Evolutionary conservation across 2,329 filamentous ascomycete species (phyloP), one percentile per base, ranked within the genome.

Genomic region (Huntiella omanensis): DNA sequence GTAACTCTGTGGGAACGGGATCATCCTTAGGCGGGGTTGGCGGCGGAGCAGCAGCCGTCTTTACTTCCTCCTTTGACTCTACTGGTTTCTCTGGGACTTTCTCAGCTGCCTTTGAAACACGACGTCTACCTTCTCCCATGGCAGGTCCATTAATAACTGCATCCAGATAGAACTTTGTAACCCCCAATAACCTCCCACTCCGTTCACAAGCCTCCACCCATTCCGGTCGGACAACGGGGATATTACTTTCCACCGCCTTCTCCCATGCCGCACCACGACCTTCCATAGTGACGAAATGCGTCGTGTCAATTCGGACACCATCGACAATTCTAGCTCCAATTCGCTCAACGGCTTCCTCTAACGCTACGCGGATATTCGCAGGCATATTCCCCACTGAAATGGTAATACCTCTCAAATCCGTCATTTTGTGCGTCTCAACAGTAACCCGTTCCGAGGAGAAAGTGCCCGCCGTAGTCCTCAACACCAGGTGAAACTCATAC

Each of bases 151-250:
- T 66, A 36, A 68, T 62, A 54, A 73, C 63, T 17, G 88, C 91
- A 58, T 95, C 87, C 32, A 98, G 71, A 61, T 98, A 98, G 64
- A 95, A 98, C 54, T 87, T 87, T 55, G 91, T 80, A 28, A 96
- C 91, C 43, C 88, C 86, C 3, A 96, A 80, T 52, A 98, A 93
- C 50, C 86, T 77, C 39, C 88, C 88, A 60, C 84, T 87, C 53
- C 82, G 74, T 64, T 96, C 88, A 59, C 91, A 98, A n/a, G 86
- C 88, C 55, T 93, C 83, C 28, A 98, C 75, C 91, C 91, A 98
- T 61, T 98, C 91, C 15, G 91, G 91, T 35, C 91, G 75, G 16
- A 98, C 91, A 8, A 98, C 85, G 5, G 91, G 91, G 46, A 98
- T 93, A 61, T 96, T 98, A 75, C 87, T 92, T 66, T 96, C 88